Conservation (phyloP, 805 yeast genomes). For the Kazachstania kunashirensis region DNA sequence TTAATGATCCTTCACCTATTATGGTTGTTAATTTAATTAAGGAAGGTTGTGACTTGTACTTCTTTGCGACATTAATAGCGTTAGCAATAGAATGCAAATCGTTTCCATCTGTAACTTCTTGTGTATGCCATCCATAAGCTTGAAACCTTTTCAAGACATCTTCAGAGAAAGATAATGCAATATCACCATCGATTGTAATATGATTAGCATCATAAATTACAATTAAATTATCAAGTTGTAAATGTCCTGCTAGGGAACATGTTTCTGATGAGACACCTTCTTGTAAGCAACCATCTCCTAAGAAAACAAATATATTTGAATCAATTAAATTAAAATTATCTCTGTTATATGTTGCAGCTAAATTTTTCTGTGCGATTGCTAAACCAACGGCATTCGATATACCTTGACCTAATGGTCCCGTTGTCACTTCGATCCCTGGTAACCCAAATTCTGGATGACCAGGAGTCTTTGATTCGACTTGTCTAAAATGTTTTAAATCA, state of each 20-base stretch:
- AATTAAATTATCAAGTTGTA: slow-evolving; percentile 85
- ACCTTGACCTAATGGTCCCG: slow-evolving; percentile 99
- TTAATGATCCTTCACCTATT: slow-evolving; percentile 86
- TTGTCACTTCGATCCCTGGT: slow-evolving; percentile 93
- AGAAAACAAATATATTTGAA: slow-evolving; percentile 64
- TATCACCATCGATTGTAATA: slow-evolving; percentile 93
- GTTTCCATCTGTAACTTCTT: slow-evolving; percentile 74
- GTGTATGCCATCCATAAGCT: slow-evolving; percentile 90
- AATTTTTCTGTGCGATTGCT: slow-evolving; percentile 86
- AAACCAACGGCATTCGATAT: slow-evolving; percentile 91
- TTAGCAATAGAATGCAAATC: slow-evolving; percentile 56
- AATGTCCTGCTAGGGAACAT: slow-evolving; percentile 89
- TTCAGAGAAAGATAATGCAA: slow-evolving; percentile 85
- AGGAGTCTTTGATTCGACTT: slow-evolving; percentile 82
- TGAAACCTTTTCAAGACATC: slow-evolving; percentile 77
- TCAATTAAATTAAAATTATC: slow-evolving; percentile 60
- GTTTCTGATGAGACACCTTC: slow-evolving; percentile 98
- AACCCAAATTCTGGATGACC: slow-evolving; percentile 94
- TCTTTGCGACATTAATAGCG: slow-evolving; percentile 47
- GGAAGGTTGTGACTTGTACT: slow-evolving; percentile 61
- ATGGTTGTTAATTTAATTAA: slow-evolving; percentile 80
- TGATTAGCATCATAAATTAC: slow-evolving; percentile 95
- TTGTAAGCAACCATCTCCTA: slow-evolving; percentile 97
- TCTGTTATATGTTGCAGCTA: slow-evolving; percentile 89
- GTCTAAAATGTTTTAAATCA: slow-evolving; percentile 86